Evolutionary conservation across 1,284 basidiomycete genomes (phyloP).

Genomic region (Fomitiporia mediterranea): DNA sequence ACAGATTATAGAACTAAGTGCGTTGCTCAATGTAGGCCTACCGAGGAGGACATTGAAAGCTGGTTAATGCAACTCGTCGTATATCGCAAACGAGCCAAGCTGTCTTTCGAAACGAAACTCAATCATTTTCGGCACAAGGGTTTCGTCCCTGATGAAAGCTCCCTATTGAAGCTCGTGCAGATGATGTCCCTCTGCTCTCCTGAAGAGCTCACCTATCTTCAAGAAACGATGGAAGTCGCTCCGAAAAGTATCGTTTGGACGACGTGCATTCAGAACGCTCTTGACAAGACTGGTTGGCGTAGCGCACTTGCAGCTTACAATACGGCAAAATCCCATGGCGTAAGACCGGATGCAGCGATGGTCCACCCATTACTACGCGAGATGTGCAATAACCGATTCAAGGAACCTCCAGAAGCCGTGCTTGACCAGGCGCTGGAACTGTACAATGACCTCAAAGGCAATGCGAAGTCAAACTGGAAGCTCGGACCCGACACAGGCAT

Average conservation of each 20-base stretch:
- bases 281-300: constrained; percentile 28
- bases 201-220: constrained; percentile 40
- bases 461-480: background rate
- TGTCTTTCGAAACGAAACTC: constrained; percentile 8
- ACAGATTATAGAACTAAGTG: background rate
- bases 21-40: background rate
- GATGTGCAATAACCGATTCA: constrained; percentile 38
- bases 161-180: constrained; percentile 36
- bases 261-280: constrained; percentile 45
- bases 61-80: constrained; percentile 5
- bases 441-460: constrained; percentile 29
- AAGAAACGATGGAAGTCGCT: constrained; percentile 37
- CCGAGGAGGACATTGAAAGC: background rate
- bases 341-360: constrained; percentile 44
- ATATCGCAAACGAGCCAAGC: background rate
- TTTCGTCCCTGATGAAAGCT: constrained; percentile 32
- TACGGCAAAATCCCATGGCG: constrained; percentile 36
- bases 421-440: constrained; percentile 48
- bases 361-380: constrained; percentile 48
- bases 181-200: constrained; percentile 29
- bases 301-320: constrained; percentile 46
- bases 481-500: constrained; percentile 38
- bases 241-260: constrained; percentile 45
- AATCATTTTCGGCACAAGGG: constrained; percentile 26
- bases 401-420: constrained; percentile 34